A percentile compares a stretch with the other conserved stretches of the same genome.
Evolutionary conservation across 768 basidiomycete species (phyloP).

Genomic region (Pleurotus tuber-regium): DNA sequence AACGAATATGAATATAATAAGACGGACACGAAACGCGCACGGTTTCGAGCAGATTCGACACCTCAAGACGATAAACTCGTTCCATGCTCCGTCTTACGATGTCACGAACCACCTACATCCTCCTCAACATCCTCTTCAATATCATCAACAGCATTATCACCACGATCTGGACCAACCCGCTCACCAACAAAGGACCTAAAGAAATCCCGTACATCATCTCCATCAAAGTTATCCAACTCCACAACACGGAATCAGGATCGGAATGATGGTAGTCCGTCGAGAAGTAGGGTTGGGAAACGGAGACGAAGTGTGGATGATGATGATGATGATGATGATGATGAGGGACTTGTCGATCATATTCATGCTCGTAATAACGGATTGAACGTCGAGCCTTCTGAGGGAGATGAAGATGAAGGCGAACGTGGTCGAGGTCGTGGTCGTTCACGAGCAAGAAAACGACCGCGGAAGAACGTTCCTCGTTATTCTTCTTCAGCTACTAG

Average conservation of each 20-base stretch:
- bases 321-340: not conserved
- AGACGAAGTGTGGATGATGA: not conserved
- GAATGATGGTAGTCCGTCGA: not conserved
- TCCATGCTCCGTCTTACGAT: constrained; percentile 56
- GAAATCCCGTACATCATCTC: not conserved
- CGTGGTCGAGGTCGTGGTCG: not conserved
- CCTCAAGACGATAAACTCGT: constrained; percentile 62
- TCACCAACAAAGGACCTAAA: constrained; percentile 12
- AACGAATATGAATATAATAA: too few species aligned
- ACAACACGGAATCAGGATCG: not conserved
- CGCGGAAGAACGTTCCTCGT: not conserved
- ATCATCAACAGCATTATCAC: too few species aligned
- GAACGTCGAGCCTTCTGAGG: not conserved
- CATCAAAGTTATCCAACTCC: not conserved
- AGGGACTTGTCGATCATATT: not conserved
- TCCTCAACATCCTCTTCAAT: too few species aligned
- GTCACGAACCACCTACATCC: constrained; percentile 40
- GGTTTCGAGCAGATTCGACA: constrained; percentile 77
- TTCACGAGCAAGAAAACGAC: not conserved
- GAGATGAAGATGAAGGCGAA: not conserved
- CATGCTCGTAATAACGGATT: not conserved
- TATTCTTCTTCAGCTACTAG: too few species aligned
- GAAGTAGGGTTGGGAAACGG: not conserved
- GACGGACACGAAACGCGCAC: constrained; percentile 73
- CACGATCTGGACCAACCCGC: too few species aligned